A percentile compares a stretch with the other conserved stretches of the same genome.
Evolutionary conservation across 805 yeast genomes (phyloP).

Genomic region (Schwanniomyces sp.): DNA sequence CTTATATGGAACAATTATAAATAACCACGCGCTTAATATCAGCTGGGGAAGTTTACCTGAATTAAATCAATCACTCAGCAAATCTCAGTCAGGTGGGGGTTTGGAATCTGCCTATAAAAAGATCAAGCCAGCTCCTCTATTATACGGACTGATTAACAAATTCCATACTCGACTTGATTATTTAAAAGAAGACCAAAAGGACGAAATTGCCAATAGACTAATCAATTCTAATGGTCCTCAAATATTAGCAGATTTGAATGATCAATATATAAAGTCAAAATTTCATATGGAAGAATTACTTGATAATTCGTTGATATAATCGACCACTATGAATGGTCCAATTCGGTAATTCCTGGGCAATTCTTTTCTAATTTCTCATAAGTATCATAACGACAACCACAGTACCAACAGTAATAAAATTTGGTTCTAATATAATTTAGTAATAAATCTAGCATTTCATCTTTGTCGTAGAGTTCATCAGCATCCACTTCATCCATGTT

Average conservation of each 20-base stretch:
- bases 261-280: conserved; percentile 13
- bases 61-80: conserved; percentile 2
- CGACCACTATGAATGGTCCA: conserved; percentile 32
- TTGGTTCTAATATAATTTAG: conserved; percentile 38
- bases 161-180: conserved; percentile 18
- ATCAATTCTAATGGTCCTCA: conserved; percentile 14
- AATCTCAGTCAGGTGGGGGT: conserved; percentile 4
- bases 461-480: background rate
- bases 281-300: conserved; percentile 10
- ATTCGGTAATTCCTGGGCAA: conserved; percentile 52
- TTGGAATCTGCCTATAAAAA: conserved; percentile 9
- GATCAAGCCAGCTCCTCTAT: conserved; percentile 15
- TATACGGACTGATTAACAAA: conserved; percentile 15
- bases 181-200: conserved; percentile 8
- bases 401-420: conserved; percentile 49
- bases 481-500: conserved; percentile 10
- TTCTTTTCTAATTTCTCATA: conserved; percentile 35
- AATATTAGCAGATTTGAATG: conserved; percentile 16
- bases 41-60: conserved; percentile 31
- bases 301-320: conserved; percentile 1
- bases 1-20: conserved; percentile 28
- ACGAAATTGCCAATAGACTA: conserved; percentile 7
- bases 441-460: conserved; percentile 29
- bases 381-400: conserved; percentile 42
- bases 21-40: conserved; percentile 26